Evolutionary conservation across 73 alveolate species (phyloP).

Genomic region (Blepharisma japonicum): DNA sequence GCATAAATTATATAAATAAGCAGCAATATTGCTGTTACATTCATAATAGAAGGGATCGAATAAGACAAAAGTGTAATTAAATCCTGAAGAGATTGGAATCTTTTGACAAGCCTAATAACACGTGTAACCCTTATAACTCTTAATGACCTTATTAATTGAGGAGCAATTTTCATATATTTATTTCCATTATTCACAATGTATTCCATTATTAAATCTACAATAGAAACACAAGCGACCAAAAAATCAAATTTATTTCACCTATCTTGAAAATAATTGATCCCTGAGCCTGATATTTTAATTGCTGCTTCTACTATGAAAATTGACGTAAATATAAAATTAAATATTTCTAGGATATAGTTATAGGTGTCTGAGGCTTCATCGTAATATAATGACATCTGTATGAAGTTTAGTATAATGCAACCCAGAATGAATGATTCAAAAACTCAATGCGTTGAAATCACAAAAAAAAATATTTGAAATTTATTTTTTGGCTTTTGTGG

Average conservation of each 20-base stretch:
- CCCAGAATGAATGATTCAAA: slow-evolving; percentile 70
- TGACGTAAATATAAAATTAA: slow-evolving; percentile 73
- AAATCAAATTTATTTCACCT: slow-evolving; percentile 93
- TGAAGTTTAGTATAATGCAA: slow-evolving; percentile 57
- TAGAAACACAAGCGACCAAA: slow-evolving; percentile 84
- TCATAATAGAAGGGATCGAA: slow-evolving; percentile 86
- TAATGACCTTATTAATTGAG: slow-evolving; percentile 83
- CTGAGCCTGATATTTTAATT: slow-evolving; percentile 81
- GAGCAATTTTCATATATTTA: slow-evolving; percentile 66
- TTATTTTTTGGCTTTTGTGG: slow-evolving; percentile 39
- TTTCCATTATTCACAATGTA: slow-evolving; percentile 60
- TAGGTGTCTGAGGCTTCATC: slow-evolving; percentile 60
- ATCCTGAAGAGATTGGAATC: slow-evolving; percentile 72
- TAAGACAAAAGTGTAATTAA: slow-evolving; percentile 70
- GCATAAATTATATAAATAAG: slow-evolving; percentile 81
- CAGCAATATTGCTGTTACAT: slow-evolving; percentile 79
- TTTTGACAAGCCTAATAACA: slow-evolving; percentile 77
- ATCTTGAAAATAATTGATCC: slow-evolving; percentile 76
- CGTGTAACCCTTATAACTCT: slow-evolving; percentile 91
- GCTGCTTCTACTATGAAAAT: slow-evolving; percentile 78
- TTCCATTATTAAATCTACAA: slow-evolving; percentile 75
- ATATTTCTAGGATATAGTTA: slow-evolving; percentile 37
- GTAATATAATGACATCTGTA: slow-evolving; percentile 77
- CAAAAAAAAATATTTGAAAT: slow-evolving; percentile 76
- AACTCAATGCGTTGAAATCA: slow-evolving; percentile 63